A percentile compares a stretch with the other conserved stretches of the same genome.
Conservation (phyloP, 305 asterid species). For the Fraxinus ornus region DNA sequence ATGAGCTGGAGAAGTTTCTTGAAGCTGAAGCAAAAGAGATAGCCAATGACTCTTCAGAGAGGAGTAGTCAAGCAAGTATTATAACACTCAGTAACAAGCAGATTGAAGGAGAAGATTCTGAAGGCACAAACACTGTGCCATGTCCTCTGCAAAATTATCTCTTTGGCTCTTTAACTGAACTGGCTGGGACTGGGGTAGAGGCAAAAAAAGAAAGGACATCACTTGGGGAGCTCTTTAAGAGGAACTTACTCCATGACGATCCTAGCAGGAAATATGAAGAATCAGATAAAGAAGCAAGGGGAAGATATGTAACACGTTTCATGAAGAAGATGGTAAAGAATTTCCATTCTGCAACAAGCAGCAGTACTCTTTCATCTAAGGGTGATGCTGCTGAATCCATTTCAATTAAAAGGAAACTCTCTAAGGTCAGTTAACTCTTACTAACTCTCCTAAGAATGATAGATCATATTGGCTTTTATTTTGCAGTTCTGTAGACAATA, state of each 20-base stretch:
- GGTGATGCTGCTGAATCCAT: conserved; percentile 38
- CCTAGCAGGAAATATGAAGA: conserved; percentile 30
- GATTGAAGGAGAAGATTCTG: conserved; percentile 43
- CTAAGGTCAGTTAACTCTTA: conserved; percentile 56
- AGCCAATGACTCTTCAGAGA: conserved; percentile 46
- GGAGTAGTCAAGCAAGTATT: conserved; percentile 64
- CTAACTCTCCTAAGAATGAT: conserved; percentile 12
- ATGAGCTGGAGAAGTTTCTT: conserved; percentile 71
- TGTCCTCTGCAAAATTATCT: conserved; percentile 77
- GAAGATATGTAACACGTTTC: conserved; percentile 36
- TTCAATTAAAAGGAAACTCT: conserved; percentile 53
- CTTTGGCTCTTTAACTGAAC: conserved; percentile 53
- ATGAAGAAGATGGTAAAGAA: conserved; percentile 68
- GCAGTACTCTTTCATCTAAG: conserved; percentile 40
- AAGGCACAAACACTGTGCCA: conserved; percentile 33
- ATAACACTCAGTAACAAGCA: conserved; percentile 49
- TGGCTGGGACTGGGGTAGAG: conserved; percentile 36
- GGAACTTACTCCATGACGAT: conserved; percentile 31
- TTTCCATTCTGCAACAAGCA: conserved; percentile 39
- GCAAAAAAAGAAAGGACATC: conserved; percentile 50
- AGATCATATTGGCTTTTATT: conserved; percentile 1
- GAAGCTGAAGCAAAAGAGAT: conserved; percentile 61
- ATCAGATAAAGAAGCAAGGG: conserved; percentile 36
- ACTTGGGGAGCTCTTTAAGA: conserved; percentile 58
- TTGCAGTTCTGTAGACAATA: neutral